Conservation (phyloP, 768 basidiomycete genomes). For the Hemileccinum rubropunctum region DNA sequence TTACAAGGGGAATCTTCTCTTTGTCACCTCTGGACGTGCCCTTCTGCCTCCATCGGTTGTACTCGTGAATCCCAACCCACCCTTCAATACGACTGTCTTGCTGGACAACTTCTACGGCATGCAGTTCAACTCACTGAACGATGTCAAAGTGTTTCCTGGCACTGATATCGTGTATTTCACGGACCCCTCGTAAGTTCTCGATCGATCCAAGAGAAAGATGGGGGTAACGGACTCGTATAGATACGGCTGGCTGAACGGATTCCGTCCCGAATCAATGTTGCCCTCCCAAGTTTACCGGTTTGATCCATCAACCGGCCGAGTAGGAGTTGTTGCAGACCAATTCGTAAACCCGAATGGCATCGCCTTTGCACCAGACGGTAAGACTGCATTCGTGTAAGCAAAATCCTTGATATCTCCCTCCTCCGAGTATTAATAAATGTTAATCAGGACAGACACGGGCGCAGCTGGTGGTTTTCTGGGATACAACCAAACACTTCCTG, state of each 20-base stretch:
- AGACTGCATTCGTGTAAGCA: slow-evolving; percentile 58
- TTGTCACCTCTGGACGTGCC: slow-evolving; percentile 66
- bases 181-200: slow-evolving; percentile 53
- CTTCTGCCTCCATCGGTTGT: slow-evolving; percentile 58
- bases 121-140: slow-evolving; percentile 82
- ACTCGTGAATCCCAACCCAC: slow-evolving; percentile 60
- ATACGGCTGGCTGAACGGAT: slow-evolving; percentile 62
- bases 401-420: neutral
- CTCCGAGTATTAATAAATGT: slow-evolving; percentile 12
- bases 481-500: slow-evolving; percentile 55
- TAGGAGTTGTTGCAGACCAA: slow-evolving; percentile 75
- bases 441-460: slow-evolving; percentile 33
- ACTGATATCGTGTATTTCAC: slow-evolving; percentile 75
- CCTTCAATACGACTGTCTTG: slow-evolving; percentile 65
- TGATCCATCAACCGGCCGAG: slow-evolving; percentile 58
- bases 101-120: slow-evolving; percentile 78
- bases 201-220: neutral
- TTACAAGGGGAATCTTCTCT: slow-evolving; percentile 54
- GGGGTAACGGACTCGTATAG: slow-evolving; percentile 30
- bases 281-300: slow-evolving; percentile 58
- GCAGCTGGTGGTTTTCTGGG: slow-evolving; percentile 42
- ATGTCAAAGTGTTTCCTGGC: slow-evolving; percentile 67
- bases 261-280: slow-evolving; percentile 62
- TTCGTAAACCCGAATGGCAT: slow-evolving; percentile 74
- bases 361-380: slow-evolving; percentile 66